Base-by-base conservation (phyloP, 208 protist genomes). In the Trypanosoma rangeli region DNA sequence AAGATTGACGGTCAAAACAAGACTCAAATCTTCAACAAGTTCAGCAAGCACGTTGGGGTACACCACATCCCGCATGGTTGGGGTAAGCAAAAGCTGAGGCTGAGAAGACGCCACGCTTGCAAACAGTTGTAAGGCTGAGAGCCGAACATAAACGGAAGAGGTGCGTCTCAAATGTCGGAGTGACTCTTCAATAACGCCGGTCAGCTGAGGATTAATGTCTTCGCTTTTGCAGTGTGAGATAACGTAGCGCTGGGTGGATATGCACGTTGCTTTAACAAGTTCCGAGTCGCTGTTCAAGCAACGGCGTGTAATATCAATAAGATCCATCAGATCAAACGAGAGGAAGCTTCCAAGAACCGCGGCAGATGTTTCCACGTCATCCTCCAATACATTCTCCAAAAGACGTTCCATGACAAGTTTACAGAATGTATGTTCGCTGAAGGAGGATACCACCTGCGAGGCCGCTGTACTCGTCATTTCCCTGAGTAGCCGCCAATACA, bases 1-100 rank as follows among this genome's bases (percentile, higher is more conserved):
- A 46, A 99, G 76, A 54, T 97, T 74, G 56, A 98, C 85, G 28
- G 74, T 66, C 28, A 79, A 70, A 50, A 88, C 73, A 35, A 94
- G 73, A 65, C 68, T 85, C 13, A 65, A 49, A 67, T 83, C 78
- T 31, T 73, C 77, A 48, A 71, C 15, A 39, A 76, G 60, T 50
- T 85, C 67, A 31, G 42, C n/a, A 46, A 87, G 16, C 46, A 85
- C n/a, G n/a, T 26, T 31, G 42, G 64, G 61, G 59, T 77, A 76
- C n/a, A 70, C 64, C 5, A 59, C 57, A 35, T 79, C 63, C 42
- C 63, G 44, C 35, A 83, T 70, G 13, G 31, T 52, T 8, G 82
- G 70, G 37, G 75, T 76, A 39, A 83, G 46, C 0, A 90, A 66
- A 75, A 80, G 78, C 44, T 78, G 63, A 7, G 81, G 77, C 31